Conservation (phyloP, 345 rosid genomes). For the Hypericum perforatum region DNA sequence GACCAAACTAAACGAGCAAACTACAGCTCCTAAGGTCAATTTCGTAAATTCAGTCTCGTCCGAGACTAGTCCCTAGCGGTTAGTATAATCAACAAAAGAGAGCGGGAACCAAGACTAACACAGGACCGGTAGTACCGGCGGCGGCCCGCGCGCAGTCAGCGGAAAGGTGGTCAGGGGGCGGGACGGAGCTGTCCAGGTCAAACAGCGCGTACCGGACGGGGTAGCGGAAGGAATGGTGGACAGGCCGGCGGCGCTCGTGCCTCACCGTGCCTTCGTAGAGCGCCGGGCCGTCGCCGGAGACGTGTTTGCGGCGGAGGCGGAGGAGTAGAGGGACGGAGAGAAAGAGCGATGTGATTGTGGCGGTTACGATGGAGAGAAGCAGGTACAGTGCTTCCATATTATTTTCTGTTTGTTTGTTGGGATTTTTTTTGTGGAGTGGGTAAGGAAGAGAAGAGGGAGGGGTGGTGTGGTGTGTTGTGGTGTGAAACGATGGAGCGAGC, state of each 20-base stretch:
- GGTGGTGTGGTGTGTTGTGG: too few relatives aligned
- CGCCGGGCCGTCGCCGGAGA: slow-evolving; percentile 10
- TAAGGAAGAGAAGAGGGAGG: too few relatives aligned
- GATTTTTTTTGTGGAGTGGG: too few relatives aligned
- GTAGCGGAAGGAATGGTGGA: slow-evolving; percentile 58
- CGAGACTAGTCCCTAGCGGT: not conserved
- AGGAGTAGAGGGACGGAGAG: slow-evolving; percentile 38
- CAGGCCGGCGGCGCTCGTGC: slow-evolving; percentile 84
- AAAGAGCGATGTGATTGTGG: slow-evolving; percentile 22
- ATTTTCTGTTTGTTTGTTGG: too few relatives aligned
- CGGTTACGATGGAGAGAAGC: slow-evolving; percentile 29
- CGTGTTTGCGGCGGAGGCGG: not conserved
- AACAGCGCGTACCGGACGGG: slow-evolving; percentile 66
- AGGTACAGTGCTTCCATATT: slow-evolving; percentile 50
- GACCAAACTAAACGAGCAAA: too few relatives aligned
- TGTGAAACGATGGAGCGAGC: too few relatives aligned
- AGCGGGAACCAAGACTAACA: slow-evolving; percentile 25
- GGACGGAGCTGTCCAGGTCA: slow-evolving; percentile 45
- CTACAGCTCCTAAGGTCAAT: too few relatives aligned
- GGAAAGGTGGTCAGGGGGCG: slow-evolving; percentile 60
- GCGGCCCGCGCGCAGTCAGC: slow-evolving; percentile 53
- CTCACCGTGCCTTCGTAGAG: slow-evolving; percentile 74
- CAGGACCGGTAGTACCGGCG: slow-evolving; percentile 50
- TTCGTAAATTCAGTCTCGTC: too few relatives aligned
- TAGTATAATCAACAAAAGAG: not conserved